Evolutionary conservation across 495 filamentous ascomycete genomes (phyloP).

Genomic region (Aspergillus steynii): DNA sequence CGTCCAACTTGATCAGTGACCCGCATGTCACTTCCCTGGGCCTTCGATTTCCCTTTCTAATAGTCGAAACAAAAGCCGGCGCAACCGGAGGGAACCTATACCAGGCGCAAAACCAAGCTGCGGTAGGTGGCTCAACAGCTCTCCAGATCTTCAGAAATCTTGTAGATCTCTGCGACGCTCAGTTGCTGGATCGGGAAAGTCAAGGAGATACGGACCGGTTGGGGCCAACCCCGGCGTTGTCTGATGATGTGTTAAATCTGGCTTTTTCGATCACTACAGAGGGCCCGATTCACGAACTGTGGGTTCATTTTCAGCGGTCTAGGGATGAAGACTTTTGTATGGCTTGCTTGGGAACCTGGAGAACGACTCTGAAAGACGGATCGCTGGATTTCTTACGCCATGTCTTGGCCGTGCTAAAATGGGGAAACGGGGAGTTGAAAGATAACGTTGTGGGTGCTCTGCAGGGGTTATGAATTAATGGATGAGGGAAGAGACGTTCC

Average conservation of each 20-base stretch:
- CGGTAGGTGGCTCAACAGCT: slow-evolving; percentile 15
- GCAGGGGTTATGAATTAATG: slow-evolving; percentile 1
- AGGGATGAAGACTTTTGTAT: slow-evolving; percentile 11
- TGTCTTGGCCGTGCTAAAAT: slow-evolving; percentile 11
- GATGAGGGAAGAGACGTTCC: too few species aligned
- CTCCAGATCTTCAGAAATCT: slow-evolving; percentile 14
- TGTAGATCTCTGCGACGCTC: slow-evolving; percentile 3
- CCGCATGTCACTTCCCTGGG: slow-evolving; percentile 9
- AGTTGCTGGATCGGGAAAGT: background rate
- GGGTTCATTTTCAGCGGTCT: slow-evolving; percentile 14
- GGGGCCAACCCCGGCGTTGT: background rate
- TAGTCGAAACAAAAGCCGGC: slow-evolving; percentile 17
- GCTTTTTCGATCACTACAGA: slow-evolving; percentile 17
- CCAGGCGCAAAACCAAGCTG: slow-evolving; percentile 20
- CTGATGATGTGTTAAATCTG: background rate
- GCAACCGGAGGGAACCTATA: slow-evolving; percentile 19
- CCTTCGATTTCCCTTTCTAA: slow-evolving; percentile 16
- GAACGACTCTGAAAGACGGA: slow-evolving; percentile 13
- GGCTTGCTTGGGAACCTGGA: slow-evolving; percentile 14
- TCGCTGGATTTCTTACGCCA: slow-evolving; percentile 15
- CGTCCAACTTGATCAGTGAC: slow-evolving; percentile 12
- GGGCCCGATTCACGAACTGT: slow-evolving; percentile 17
- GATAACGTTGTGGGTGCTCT: slow-evolving; percentile 4
- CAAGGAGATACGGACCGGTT: background rate
- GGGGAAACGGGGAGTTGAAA: slow-evolving; percentile 11